Evolutionary conservation across 352 stramenopile species (phyloP).

Genomic region (Phytophthora agathidicida): DNA sequence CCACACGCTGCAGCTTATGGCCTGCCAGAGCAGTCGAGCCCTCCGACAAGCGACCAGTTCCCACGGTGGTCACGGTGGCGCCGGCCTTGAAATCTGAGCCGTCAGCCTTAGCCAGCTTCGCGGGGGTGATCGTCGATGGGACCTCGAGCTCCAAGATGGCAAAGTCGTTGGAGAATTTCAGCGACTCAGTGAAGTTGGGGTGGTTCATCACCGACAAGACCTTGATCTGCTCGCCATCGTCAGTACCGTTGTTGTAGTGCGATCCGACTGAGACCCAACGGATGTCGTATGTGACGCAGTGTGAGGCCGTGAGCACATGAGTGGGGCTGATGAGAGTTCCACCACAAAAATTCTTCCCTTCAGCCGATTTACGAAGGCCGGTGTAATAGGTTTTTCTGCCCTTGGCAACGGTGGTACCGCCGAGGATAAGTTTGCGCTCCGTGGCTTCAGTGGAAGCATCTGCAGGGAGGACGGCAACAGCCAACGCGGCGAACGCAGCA

Average conservation of each 20-base stretch:
- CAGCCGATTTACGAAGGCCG: constrained; percentile 28
- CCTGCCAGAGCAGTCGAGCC: constrained; percentile 12
- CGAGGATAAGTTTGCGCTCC: constrained; percentile 51
- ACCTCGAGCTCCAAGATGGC: constrained; percentile 57
- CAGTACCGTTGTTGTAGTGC: constrained; percentile 53
- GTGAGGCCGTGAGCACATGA: constrained; percentile 46
- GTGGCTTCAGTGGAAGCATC: constrained; percentile 9
- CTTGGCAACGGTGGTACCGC: constrained; percentile 44
- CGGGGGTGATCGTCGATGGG: constrained; percentile 38
- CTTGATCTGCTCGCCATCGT: constrained; percentile 52
- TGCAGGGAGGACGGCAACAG: not conserved
- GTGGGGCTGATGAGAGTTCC: constrained; percentile 53
- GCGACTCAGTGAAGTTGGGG: constrained; percentile 44
- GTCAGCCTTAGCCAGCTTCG: constrained; percentile 35
- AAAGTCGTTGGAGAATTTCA: constrained; percentile 53
- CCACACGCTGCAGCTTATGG: constrained; percentile 41
- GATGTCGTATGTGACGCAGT: constrained; percentile 49
- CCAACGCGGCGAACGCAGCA: constrained; percentile 20
- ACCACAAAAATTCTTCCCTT: constrained; percentile 39
- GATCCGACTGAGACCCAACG: constrained; percentile 59
- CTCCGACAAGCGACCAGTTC: constrained; percentile 31
- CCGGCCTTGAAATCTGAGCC: constrained; percentile 33
- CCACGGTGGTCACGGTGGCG: constrained; percentile 31
- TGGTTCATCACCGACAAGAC: constrained; percentile 54
- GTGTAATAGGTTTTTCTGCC: constrained; percentile 48